Base-by-base conservation (phyloP, 331 rosid species). In the Quercus tomentella region DNA sequence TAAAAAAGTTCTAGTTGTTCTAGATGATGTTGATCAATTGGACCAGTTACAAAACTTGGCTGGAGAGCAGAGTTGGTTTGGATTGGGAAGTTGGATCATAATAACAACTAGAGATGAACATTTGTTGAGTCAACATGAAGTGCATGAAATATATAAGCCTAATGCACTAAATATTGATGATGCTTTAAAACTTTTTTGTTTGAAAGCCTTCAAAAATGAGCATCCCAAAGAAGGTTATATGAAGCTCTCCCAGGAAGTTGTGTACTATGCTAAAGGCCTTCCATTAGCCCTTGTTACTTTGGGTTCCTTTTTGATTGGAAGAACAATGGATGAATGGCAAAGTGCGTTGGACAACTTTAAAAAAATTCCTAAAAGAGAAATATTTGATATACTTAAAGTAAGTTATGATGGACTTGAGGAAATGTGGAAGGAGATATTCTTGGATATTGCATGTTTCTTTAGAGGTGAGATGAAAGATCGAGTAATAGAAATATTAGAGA, bases 231-330 rank as follows among this genome's bases (percentile, higher is more conserved):
- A 11, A 73, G 20, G 33, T 45, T 77, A 22, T 35, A 55, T 17
- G 41, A 28, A 77, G 18, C 26, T 80, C 25, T 77, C 82, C 4
- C 21, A 2, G 2, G 49, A 10, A 6, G 75, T 81, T 31, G 56
- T 84, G 30, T 58, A 74, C 56, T 84, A 77, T 68, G 55, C 79
- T 25, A 72, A 62, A 26, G 85, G 82, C 20, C 21, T 82, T 23
- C 82, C 82, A n/a, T 82, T 88, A 23, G 85, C 87, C 41, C 84
- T 88, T 41, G 81, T 33, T 43, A 82, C 82, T 52, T 68, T 88
- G 43, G 92, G 89, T 74, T 82, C 87, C 58, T 79, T 81, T 83
- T 79, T 72, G 55, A 18, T 56, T 72, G 88, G 88, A 68, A 82
- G 85, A 76, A 71, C 30, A 0, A 2, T 26, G 31, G 75, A 71